phyloP scores from a whole-genome alignment of 805 yeast species.

The Ogataea pilisensis region DNA sequence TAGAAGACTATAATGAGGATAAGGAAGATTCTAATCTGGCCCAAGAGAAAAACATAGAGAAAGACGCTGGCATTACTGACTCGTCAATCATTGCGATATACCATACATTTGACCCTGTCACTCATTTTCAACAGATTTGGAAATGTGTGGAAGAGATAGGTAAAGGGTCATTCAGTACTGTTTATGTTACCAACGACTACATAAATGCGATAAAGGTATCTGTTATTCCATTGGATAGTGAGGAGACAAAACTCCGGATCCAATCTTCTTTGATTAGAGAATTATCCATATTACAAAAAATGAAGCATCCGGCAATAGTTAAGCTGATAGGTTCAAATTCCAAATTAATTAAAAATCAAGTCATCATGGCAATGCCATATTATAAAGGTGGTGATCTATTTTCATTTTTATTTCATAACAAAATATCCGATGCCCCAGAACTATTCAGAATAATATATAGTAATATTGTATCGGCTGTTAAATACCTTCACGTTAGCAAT shows the following conservation, averaged over 20 bases:
- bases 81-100: constrained; percentile 4
- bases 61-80: too few species aligned
- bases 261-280: constrained; percentile 71
- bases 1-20: constrained; percentile 7
- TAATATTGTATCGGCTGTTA: constrained; percentile 66
- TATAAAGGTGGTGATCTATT: constrained; percentile 85
- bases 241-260: constrained; percentile 43
- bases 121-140: constrained; percentile 29
- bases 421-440: constrained; percentile 34
- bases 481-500: constrained; percentile 60
- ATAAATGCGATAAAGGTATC: constrained; percentile 70
- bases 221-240: constrained; percentile 33
- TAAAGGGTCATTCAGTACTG: constrained; percentile 65
- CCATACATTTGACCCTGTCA: constrained; percentile 10
- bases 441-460: constrained; percentile 60
- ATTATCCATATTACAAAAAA: constrained; percentile 51
- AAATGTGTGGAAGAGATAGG: constrained; percentile 46
- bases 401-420: constrained; percentile 47
- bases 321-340: constrained; percentile 49
- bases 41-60: too few species aligned
- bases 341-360: constrained; percentile 24
- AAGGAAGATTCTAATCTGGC: too few species aligned
- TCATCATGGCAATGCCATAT: constrained; percentile 62
- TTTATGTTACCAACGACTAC: constrained; percentile 40
- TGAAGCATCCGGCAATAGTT: constrained; percentile 70